Conservation (phyloP, 2,329 filamentous ascomycete genomes). For the Fusarium longipes region DNA sequence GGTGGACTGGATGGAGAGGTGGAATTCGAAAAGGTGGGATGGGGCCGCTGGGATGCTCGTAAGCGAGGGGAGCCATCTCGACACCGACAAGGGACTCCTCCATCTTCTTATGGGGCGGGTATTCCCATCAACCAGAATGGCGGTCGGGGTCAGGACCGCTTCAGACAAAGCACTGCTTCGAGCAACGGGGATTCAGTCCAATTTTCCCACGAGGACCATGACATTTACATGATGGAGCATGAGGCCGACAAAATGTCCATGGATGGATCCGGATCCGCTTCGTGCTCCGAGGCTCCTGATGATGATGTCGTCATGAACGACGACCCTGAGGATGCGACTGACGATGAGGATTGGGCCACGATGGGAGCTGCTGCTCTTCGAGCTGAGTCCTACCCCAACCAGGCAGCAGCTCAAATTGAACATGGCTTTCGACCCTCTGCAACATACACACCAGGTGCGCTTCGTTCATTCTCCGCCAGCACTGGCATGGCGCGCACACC, state of each 20-base stretch:
- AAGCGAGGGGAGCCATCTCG: slow-evolving; percentile 71
- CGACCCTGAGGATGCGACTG: slow-evolving; percentile 86
- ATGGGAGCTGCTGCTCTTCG: slow-evolving; percentile 88
- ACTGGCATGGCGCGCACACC: slow-evolving; percentile 66
- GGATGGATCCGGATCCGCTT: slow-evolving; percentile 75
- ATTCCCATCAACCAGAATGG: slow-evolving; percentile 67
- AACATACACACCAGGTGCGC: slow-evolving; percentile 60
- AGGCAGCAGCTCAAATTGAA: slow-evolving; percentile 66
- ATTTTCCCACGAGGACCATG: slow-evolving; percentile 76
- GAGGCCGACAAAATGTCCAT: slow-evolving; percentile 97
- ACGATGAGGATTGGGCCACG: slow-evolving; percentile 95
- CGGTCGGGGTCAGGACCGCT: slow-evolving; percentile 59
- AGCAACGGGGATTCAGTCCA: slow-evolving; percentile 78
- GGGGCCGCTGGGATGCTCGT: slow-evolving; percentile 94
- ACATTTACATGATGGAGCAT: slow-evolving; percentile 78
- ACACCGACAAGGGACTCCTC: slow-evolving; percentile 56
- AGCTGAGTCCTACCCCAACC: slow-evolving; percentile 70
- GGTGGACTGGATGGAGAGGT: slow-evolving; percentile 76
- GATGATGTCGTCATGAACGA: slow-evolving; percentile 76
- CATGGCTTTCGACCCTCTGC: slow-evolving; percentile 55
- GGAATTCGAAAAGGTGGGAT: slow-evolving; percentile 94
- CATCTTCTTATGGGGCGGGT: slow-evolving; percentile 58
- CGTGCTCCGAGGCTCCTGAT: slow-evolving; percentile 79
- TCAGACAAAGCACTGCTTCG: slow-evolving; percentile 63
- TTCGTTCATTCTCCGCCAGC: slow-evolving; percentile 62